Base-by-base conservation (phyloP, 139 green algal species). In the Pleodorina starrii region DNA sequence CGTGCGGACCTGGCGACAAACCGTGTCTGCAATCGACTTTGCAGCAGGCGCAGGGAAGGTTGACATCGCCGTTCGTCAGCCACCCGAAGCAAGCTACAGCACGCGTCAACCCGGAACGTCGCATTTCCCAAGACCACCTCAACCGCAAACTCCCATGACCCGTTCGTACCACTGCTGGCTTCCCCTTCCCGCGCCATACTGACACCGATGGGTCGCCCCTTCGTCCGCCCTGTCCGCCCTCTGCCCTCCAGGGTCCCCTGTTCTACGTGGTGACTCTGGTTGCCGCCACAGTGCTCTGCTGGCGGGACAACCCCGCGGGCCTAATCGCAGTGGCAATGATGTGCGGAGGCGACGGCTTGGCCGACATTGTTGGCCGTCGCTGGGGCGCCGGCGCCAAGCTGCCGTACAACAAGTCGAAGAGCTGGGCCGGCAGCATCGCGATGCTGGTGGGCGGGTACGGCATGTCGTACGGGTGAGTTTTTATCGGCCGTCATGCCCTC, bases 281-380 rank as follows among this genome's bases (percentile, higher is more conserved):
- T 23, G 88, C 90, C 0, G 89, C 93, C 42, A 98, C 96, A 17
- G 23, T 93, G 38, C 59, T 96, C 32, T 98, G 94, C 89, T 99
- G 97, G 97, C 92, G 97, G 16, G 85, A 93, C 38, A 93, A 46
- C 90, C 93, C 93, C 17, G 48, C 85, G 40, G 91, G 90, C 12
- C 63, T 96, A 21, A 59, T 95, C 19, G 92, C 92, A 11, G 72
- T 96, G 10, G 90, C 92, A 29, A 91, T 98, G 60, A 98, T 99
- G 97, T 99, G 97, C 77, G 97, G 95, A 14, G 97, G 97, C 0
- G 97, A 99, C 84, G 97, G 97, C 1, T 86, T 99, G 57, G 98
- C 98, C 32, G 98, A 99, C 90, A 98, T 99, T 40, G 94, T 98
- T 9, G 98, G 98, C 0, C 92, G 97, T 21, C 91, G 94, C 12